Conservation (phyloP, 306 rosid genomes). For the Senna tora region DNA sequence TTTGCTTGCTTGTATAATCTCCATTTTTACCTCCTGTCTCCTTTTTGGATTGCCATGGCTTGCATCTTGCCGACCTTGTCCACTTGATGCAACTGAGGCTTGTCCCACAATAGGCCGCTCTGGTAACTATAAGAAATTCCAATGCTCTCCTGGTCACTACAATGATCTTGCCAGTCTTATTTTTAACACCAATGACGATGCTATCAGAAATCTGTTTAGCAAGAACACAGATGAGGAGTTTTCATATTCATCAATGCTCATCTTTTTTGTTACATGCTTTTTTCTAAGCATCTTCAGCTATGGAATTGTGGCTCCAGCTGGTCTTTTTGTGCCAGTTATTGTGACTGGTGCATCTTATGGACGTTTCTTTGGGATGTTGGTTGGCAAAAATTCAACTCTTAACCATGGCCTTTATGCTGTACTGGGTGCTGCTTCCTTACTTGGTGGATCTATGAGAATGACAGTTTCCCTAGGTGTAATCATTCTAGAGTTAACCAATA, state of each 20-base stretch:
- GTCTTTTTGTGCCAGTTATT: conserved; percentile 89
- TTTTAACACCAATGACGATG: conserved; percentile 94
- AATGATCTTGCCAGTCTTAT: conserved; percentile 98
- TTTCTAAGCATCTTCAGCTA: conserved; percentile 77
- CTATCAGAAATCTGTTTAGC: conserved; percentile 89
- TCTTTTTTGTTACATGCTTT: conserved; percentile 72
- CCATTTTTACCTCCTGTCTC: conserved; percentile 82
- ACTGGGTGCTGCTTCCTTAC: conserved; percentile 89
- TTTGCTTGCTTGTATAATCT: conserved; percentile 69
- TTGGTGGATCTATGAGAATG: conserved; percentile 96
- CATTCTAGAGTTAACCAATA: conserved; percentile 87
- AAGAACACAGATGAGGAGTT: conserved; percentile 72
- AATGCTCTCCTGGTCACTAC: conserved; percentile 72
- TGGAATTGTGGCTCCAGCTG: conserved; percentile 87
- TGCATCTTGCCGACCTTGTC: conserved; percentile 83
- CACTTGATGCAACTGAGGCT: conserved; percentile 66
- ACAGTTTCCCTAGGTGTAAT: conserved; percentile 92
- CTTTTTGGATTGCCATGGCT: conserved; percentile 95
- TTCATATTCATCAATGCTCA: conserved; percentile 55
- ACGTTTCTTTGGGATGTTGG: conserved; percentile 82
- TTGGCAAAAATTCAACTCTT: conserved; percentile 59
- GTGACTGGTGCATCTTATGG: conserved; percentile 97
- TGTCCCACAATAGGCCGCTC: conserved; percentile 98
- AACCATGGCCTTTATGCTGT: conserved; percentile 91
- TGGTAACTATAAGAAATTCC: conserved; percentile 97